Evolutionary conservation across 306 rosid genomes (phyloP).

Genomic region (Vicia faba): DNA sequence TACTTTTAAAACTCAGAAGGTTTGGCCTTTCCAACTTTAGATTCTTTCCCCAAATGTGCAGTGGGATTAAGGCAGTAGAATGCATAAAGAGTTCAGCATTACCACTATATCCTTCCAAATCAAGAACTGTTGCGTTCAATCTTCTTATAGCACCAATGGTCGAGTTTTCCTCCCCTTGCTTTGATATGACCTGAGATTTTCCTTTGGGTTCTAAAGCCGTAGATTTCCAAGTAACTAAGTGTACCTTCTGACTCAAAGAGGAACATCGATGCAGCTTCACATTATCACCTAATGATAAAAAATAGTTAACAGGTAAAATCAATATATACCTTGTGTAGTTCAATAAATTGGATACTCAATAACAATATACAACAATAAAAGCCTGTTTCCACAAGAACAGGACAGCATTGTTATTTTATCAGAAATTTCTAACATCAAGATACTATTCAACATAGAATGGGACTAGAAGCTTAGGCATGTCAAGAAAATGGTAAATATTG

Average conservation of each 20-base stretch:
- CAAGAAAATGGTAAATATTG: slow-evolving; percentile 6
- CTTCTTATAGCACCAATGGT: slow-evolving; percentile 9
- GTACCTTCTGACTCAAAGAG: slow-evolving; percentile 28
- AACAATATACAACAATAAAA: slow-evolving; percentile 11
- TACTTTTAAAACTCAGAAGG: slow-evolving; percentile 21
- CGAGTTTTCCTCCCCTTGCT: slow-evolving; percentile 15
- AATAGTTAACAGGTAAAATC: neutral
- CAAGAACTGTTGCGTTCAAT: slow-evolving; percentile 26
- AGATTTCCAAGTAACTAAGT: slow-evolving; percentile 24
- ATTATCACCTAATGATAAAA: slow-evolving; percentile 35
- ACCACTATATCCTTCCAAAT: slow-evolving; percentile 8
- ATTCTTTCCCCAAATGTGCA: slow-evolving; percentile 16
- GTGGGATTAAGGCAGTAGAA: slow-evolving; percentile 32
- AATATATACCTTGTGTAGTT: slow-evolving; percentile 8
- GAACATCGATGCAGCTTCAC: slow-evolving; percentile 32
- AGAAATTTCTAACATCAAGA: slow-evolving; percentile 15
- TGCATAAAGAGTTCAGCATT: slow-evolving; percentile 26
- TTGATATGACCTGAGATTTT: slow-evolving; percentile 32
- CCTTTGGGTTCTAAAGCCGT: slow-evolving; percentile 23
- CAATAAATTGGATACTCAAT: neutral
- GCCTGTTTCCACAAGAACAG: neutral
- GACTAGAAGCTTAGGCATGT: neutral
- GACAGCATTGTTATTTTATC: too few relatives aligned
- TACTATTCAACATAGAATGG: neutral
- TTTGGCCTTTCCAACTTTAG: slow-evolving; percentile 8